These are phyloP conservation scores for Lepiota venenata DNA, from an alignment of 768 basidiomycete species.

Conservation along the genomic window DNA sequence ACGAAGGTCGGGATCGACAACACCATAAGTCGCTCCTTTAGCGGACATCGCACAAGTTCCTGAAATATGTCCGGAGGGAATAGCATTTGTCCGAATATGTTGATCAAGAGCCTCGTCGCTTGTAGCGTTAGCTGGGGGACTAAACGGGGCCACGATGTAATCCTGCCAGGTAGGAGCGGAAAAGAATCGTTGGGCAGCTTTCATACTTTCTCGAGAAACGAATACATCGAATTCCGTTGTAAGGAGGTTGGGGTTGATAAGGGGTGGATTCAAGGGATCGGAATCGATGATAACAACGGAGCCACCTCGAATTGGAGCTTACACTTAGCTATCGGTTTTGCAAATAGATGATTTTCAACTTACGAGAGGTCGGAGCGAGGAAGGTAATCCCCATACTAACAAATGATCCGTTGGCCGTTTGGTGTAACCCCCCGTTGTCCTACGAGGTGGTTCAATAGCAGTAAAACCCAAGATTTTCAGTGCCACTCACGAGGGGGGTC, in stretches of 20 bases:
- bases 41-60: conserved; percentile 30
- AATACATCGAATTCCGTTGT: conserved; percentile 19
- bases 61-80: conserved; percentile 26
- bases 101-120: conserved; percentile 24
- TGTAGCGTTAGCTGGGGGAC: conserved; percentile 7
- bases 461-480: conserved; percentile 15
- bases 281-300: conserved; percentile 16
- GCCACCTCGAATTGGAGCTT: conserved; percentile 16
- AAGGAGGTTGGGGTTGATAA: conserved; percentile 22
- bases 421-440: conserved; percentile 11
- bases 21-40: conserved; percentile 17
- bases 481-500: conserved; percentile 17
- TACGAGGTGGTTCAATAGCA: background rate
- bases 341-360: background rate
- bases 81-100: conserved; percentile 18
- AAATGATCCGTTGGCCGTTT: conserved; percentile 21
- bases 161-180: conserved; percentile 18
- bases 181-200: conserved; percentile 17
- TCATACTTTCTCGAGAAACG: conserved; percentile 19
- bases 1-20: conserved; percentile 21
- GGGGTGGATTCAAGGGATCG: conserved; percentile 22
- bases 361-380: conserved; percentile 29
- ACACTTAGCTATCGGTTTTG: background rate
- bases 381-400: conserved; percentile 22
- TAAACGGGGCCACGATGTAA: conserved; percentile 18